Percentiles rank a stretch among this genome's conserved stretches.
Conservation (phyloP, 2,329 filamentous ascomycete species). For the Penicillium sp. region DNA sequence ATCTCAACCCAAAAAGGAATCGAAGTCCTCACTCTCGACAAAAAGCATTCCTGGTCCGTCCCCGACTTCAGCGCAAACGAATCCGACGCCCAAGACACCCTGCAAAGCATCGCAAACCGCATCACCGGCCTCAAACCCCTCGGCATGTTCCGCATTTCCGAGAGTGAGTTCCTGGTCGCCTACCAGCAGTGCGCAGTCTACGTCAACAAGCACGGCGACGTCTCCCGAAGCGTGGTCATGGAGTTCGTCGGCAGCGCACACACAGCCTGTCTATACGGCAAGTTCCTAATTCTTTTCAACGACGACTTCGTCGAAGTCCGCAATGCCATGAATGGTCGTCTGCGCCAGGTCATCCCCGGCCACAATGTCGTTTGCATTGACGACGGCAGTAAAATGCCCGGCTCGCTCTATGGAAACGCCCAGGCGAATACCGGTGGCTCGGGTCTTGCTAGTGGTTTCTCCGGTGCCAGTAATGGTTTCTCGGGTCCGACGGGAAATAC, state of each 20-base stretch:
- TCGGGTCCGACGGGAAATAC: slow-evolving; percentile 59
- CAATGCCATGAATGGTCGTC: slow-evolving; percentile 90
- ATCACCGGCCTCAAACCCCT: slow-evolving; percentile 82
- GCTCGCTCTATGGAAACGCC: slow-evolving; percentile 37
- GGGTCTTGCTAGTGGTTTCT: slow-evolving; percentile 30
- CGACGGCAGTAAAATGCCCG: slow-evolving; percentile 60
- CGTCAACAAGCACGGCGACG: slow-evolving; percentile 96
- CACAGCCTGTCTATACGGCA: slow-evolving; percentile 83
- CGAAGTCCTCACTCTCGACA: slow-evolving; percentile 94
- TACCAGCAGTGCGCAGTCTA: slow-evolving; percentile 98
- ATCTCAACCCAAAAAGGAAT: slow-evolving; percentile 90
- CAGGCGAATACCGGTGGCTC: slow-evolving; percentile 35
- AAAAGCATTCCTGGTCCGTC: slow-evolving; percentile 93
- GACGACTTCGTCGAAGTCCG: slow-evolving; percentile 95
- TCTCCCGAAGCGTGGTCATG: slow-evolving; percentile 93
- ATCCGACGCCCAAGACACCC: slow-evolving; percentile 60
- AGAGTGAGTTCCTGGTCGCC: slow-evolving; percentile 87
- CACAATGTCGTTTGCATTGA: slow-evolving; percentile 88
- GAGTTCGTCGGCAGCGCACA: slow-evolving; percentile 96
- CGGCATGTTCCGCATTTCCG: slow-evolving; percentile 94
- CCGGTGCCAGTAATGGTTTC: slow-evolving; percentile 42
- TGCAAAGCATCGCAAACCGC: slow-evolving; percentile 80
- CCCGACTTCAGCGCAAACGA: slow-evolving; percentile 70
- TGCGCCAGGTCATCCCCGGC: slow-evolving; percentile 92
- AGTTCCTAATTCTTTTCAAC: slow-evolving; percentile 91